Base-by-base conservation (phyloP, 176 grass and related monocot species). In the Oryza australiensis region DNA sequence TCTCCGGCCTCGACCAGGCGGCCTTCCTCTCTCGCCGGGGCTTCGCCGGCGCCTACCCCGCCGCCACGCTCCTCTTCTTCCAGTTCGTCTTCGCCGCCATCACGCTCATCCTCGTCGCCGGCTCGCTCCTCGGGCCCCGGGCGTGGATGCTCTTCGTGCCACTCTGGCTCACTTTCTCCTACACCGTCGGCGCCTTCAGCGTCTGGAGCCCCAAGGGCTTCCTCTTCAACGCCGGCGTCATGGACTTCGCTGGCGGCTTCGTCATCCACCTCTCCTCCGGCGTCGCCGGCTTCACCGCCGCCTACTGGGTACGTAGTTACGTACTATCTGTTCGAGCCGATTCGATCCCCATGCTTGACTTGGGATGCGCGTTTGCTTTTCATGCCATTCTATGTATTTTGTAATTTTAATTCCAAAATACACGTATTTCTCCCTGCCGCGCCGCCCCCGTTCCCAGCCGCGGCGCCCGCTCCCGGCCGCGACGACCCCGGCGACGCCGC, bases 61-160 rank as follows among this genome's bases (percentile, higher is more conserved):
- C 68, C 45, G 89, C 94, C 45, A 92, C 94, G 35, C 94, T 97
- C 32, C 75, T 97, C 32, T 94, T 87, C 79, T 97, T 97, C 68
- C 89, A 97, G 83, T 97, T 92, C 77, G 89, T 92, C 23, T 92
- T 94, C 81, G 94, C 94, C 11, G 94, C 89, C 74, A 97, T 97
- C 87, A 92, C 94, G 43, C 85, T 92, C 60, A 81, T 97, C 45
- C 91, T 97, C 70, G 79, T 92, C 63, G 89, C 91, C 24, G 94
- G 94, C 13, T 84, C 91, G 46, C 83, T 97, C 22, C 94, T 94
- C 4, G 91, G 94, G 8, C 88, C 94, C 62, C 87, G 84, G 42
- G 94, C 94, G 0, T 97, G 94, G 91, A 97, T 97, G 85, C 38
- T 92, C 18, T 94, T 97, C 77, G 91, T 94, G 20, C 89, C 94